Percentiles rank a stretch among this genome's conserved stretches.
These are phyloP conservation scores for Zymoseptoria brevis DNA, from an alignment of 2,329 filamentous ascomycete species.

Conservation along the genomic window DNA sequence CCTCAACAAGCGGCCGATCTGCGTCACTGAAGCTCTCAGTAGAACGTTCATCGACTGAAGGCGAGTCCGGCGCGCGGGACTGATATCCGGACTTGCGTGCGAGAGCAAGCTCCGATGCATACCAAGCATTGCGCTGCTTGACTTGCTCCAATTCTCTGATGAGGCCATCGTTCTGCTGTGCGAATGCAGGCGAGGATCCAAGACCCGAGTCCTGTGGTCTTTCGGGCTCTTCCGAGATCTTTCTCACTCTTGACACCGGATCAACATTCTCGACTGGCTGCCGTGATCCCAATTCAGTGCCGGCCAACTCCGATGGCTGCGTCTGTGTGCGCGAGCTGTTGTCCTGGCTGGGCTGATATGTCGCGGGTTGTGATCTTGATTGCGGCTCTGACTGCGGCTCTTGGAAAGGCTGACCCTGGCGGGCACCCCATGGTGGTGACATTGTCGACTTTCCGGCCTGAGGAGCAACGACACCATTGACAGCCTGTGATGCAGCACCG, in stretches of 20 bases:
- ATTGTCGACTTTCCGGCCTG: slow-evolving; percentile 10
- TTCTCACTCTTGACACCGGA: slow-evolving; percentile 20
- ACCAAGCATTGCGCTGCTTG: slow-evolving; percentile 90
- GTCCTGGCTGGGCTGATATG: slow-evolving; percentile 28
- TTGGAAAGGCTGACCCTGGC: slow-evolving; percentile 7
- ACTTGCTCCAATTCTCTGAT: slow-evolving; percentile 79
- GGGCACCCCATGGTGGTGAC: slow-evolving; percentile 13
- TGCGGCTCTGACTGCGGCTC: slow-evolving; percentile 5
- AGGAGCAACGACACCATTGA: slow-evolving; percentile 5
- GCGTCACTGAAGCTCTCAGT: slow-evolving; percentile 82
- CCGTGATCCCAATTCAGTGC: slow-evolving; percentile 17
- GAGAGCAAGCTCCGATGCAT: slow-evolving; percentile 85
- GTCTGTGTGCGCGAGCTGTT: slow-evolving; percentile 8
- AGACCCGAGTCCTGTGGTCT: slow-evolving; percentile 52
- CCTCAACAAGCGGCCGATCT: slow-evolving; percentile 85
- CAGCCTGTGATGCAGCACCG: slow-evolving; percentile 7
- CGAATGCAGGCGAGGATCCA: slow-evolving; percentile 54
- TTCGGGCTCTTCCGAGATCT: slow-evolving; percentile 33
- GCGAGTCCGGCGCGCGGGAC: slow-evolving; percentile 49
- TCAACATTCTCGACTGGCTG: slow-evolving; percentile 20
- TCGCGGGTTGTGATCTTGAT: slow-evolving; percentile 22
- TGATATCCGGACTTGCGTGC: slow-evolving; percentile 85
- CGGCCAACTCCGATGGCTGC: slow-evolving; percentile 25
- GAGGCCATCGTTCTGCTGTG: slow-evolving; percentile 61
- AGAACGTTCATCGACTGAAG: slow-evolving; percentile 66